These are phyloP conservation scores for Metschnikowia matae DNA, from an alignment of 805 yeast species.

Conservation along the genomic window DNA sequence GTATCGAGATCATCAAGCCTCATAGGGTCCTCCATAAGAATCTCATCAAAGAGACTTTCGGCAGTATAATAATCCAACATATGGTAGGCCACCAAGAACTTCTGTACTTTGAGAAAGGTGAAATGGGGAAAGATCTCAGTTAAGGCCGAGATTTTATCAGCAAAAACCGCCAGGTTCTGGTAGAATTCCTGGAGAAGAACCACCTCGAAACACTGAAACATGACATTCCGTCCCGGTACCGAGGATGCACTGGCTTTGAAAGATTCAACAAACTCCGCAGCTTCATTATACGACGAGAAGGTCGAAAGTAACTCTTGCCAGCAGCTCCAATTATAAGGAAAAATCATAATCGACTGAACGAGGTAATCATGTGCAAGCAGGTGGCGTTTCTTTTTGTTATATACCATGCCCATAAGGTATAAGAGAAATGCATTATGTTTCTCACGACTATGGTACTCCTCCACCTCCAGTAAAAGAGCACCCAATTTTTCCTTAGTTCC, in stretches of 20 bases:
- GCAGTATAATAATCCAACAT: conserved; percentile 81
- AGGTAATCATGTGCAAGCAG: conserved; percentile 58
- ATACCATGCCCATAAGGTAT: conserved; percentile 68
- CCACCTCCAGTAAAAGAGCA: conserved; percentile 37
- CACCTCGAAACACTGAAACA: conserved; percentile 57
- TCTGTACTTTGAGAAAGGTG: conserved; percentile 71
- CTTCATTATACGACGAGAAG: conserved; percentile 59
- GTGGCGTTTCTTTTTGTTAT: conserved; percentile 59
- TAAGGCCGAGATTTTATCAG: conserved; percentile 47
- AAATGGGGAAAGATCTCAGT: conserved; percentile 64
- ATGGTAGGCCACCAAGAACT: conserved; percentile 77
- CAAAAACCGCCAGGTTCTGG: conserved; percentile 55
- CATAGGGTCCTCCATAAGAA: conserved; percentile 72
- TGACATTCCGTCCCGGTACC: conserved; percentile 24
- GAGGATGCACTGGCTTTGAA: conserved; percentile 33
- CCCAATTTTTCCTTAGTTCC: neutral
- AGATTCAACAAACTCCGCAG: conserved; percentile 37
- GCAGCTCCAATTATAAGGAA: conserved; percentile 90
- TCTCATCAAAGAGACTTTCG: conserved; percentile 71
- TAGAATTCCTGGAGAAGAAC: conserved; percentile 73
- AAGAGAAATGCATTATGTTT: conserved; percentile 52
- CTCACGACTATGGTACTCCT: conserved; percentile 23
- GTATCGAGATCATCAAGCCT: conserved; percentile 88
- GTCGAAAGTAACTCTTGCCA: conserved; percentile 78
- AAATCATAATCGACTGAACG: conserved; percentile 55